Conservation (phyloP, 345 rosid genomes). For the Salix suchowensis region DNA sequence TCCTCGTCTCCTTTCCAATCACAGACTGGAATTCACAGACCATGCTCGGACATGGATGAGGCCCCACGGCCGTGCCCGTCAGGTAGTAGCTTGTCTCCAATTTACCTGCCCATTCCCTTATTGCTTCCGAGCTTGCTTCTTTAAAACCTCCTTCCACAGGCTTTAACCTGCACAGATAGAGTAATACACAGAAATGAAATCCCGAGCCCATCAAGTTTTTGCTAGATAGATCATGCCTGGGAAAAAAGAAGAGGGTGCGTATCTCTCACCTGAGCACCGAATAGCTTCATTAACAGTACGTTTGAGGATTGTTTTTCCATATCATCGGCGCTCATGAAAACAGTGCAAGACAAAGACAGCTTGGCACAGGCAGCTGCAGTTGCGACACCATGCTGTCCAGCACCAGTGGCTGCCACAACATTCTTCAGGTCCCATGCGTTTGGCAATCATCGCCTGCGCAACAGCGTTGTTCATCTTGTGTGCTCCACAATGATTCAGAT, state of each 20-base stretch:
- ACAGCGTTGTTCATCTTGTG: constrained; percentile 88
- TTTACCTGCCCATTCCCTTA: constrained; percentile 55
- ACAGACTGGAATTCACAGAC: constrained; percentile 80
- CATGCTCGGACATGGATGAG: constrained; percentile 78
- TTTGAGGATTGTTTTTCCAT: constrained; percentile 62
- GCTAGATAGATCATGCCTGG: neutral
- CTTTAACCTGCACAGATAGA: constrained; percentile 37
- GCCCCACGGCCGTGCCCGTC: constrained; percentile 67
- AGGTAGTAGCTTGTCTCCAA: constrained; percentile 47
- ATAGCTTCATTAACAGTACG: constrained; percentile 50
- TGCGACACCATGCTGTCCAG: constrained; percentile 90
- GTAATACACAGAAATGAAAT: neutral
- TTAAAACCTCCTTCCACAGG: constrained; percentile 58
- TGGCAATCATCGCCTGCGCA: constrained; percentile 80
- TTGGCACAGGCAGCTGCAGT: constrained; percentile 86
- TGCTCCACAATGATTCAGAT: constrained; percentile 71
- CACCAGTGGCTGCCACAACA: constrained; percentile 71
- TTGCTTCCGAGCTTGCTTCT: constrained; percentile 73
- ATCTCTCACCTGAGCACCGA: constrained; percentile 61
- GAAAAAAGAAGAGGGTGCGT: neutral
- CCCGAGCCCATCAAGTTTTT: neutral
- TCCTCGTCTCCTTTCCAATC: constrained; percentile 79
- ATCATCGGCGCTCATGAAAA: constrained; percentile 67
- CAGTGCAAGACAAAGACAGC: constrained; percentile 52
- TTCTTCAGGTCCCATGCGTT: constrained; percentile 55